Conservation (phyloP, 441 rosid species). For the Euphorbia schlechtendalii region DNA sequence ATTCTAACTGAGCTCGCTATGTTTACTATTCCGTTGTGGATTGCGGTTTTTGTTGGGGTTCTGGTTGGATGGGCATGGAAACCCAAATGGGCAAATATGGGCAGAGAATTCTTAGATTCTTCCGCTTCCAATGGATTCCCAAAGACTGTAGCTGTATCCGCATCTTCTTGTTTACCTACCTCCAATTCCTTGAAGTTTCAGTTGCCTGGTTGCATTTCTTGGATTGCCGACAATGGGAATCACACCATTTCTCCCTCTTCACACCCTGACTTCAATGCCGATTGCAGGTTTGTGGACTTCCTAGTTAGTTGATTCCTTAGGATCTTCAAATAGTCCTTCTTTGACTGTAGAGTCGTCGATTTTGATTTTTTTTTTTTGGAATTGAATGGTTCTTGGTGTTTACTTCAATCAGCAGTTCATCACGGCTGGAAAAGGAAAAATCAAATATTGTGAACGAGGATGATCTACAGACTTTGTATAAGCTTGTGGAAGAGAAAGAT, state of each 20-base stretch:
- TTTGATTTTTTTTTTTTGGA: neutral
- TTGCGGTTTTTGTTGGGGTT: conserved; percentile 66
- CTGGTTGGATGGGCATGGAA: conserved; percentile 91
- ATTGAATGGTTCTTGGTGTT: neutral
- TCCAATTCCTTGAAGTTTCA: conserved; percentile 43
- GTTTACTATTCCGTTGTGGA: conserved; percentile 60
- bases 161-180: conserved; percentile 23
- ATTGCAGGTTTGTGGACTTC: conserved; percentile 38
- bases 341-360: neutral
- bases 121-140: conserved; percentile 18
- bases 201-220: conserved; percentile 40
- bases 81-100: conserved; percentile 76
- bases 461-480: conserved; percentile 61
- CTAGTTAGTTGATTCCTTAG: neutral
- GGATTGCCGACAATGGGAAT: conserved; percentile 30
- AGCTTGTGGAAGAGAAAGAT: conserved; percentile 78
- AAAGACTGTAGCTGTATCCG: conserved; percentile 9
- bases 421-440: conserved; percentile 27
- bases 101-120: conserved; percentile 29
- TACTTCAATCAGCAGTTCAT: conserved; percentile 31
- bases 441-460: conserved; percentile 38
- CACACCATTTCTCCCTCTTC: conserved; percentile 18
- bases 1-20: conserved; percentile 40
- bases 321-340: neutral
- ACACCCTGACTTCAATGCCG: conserved; percentile 21